Base-by-base conservation (phyloP, 352 stramenopile species). In the Salisapilia sapeloensis region DNA sequence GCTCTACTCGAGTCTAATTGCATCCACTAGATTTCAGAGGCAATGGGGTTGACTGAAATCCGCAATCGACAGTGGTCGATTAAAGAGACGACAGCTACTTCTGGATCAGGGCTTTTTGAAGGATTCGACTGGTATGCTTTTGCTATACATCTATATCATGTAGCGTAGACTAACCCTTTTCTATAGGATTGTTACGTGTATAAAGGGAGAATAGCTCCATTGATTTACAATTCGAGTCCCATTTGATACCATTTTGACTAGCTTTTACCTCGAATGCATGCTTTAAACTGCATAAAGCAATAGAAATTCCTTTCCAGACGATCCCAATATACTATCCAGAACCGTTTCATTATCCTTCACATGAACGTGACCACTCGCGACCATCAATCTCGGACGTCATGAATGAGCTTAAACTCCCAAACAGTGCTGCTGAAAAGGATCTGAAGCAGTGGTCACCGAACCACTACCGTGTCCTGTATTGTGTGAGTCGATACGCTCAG, bases 61-160 rank as follows among this genome's bases (percentile, higher is more conserved):
- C 86, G 94, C 45, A 98, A 97, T 69, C 72, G 96, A 37, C 94
- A 99, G 60, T 99, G 96, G 96, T 97, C 82, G 29, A 99, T 99
- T 50, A 96, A 99, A 62, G 94, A 98, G 66, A 98, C 93, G 4
- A 97, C 85, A 33, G 96, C 96, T 24, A 92, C 95, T 35, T 93
- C 97, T 53, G 96, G 95, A 23, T 86, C 95, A 28, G 96, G 96
- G 14, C 69, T 99, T 9, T 99, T 98, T 60, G 94, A 99, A 65
- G 96, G 96, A 35, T 99, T 99, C 51, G 96, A 99, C 60, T 99
- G 96, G 96, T 93, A 50, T 38, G 45, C 28, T 21, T 5, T 12
- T n/a, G 10, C 10, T 29, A 15, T 10, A 26, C 11, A 10, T 27
- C 12, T 43, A n/a, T 25, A 13, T 6, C 6, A 15, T 47, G 18